Evolutionary conservation across 768 basidiomycete genomes (phyloP).

Genomic region (Serendipita indica): DNA sequence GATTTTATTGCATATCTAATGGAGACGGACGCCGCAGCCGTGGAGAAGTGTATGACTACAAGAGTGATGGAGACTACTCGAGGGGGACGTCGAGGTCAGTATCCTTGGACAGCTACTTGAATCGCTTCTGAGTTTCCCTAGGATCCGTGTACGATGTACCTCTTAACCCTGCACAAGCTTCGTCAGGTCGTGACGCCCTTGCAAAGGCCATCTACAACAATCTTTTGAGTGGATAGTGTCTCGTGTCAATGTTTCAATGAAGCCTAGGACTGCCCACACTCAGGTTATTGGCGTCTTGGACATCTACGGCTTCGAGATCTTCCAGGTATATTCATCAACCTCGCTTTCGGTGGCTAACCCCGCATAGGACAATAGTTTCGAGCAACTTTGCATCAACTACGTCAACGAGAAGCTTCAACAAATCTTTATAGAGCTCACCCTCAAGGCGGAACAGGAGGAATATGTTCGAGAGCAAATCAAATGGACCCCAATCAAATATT

Average conservation of each 20-base stretch:
- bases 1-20: conserved; percentile 93
- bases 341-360: not conserved
- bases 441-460: conserved; percentile 99
- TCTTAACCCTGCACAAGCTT: conserved; percentile 81
- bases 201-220: conserved; percentile 97
- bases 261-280: conserved; percentile 52
- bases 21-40: conserved; percentile 62
- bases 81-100: conserved; percentile 67
- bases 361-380: conserved; percentile 81
- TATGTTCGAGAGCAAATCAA: conserved; percentile 97
- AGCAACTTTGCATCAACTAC: conserved; percentile 99
- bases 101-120: not conserved
- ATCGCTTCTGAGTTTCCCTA: conserved; percentile 12
- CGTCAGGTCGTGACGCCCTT: conserved; percentile 77
- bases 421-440: conserved; percentile 95
- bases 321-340: conserved; percentile 45
- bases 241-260: conserved; percentile 92
- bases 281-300: conserved; percentile 93
- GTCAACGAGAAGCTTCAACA: conserved; percentile 99
- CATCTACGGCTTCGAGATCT: conserved; percentile 99
- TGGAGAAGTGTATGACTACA: conserved; percentile 77
- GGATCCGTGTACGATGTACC: conserved; percentile 93
- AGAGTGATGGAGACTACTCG: conserved; percentile 85
- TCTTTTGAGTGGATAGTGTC: conserved; percentile 97
- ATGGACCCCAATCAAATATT: conserved; percentile 99